Conservation (phyloP, 768 basidiomycete genomes). For the Amanita pseudoporphyria region DNA sequence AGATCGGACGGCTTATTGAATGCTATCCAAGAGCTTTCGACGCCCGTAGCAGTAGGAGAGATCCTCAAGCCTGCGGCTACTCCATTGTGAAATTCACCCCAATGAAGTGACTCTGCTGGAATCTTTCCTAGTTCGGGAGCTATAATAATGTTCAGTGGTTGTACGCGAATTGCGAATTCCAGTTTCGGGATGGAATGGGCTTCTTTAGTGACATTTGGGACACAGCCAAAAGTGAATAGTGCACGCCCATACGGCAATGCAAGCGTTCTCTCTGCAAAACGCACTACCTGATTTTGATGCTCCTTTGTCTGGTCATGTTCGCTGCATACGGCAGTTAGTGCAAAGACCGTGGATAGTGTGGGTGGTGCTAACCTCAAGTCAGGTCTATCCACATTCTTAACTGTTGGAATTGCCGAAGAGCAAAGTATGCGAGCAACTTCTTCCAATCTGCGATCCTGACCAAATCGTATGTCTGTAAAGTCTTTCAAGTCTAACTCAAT, state of each 20-base stretch:
- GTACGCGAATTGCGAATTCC: constrained; percentile 65
- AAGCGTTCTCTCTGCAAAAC: constrained; percentile 82
- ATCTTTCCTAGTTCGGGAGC: constrained; percentile 68
- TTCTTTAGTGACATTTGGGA: constrained; percentile 66
- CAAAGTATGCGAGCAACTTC: constrained; percentile 90
- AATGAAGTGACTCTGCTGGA: constrained; percentile 58
- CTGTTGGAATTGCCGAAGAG: constrained; percentile 59
- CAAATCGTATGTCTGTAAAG: constrained; percentile 80
- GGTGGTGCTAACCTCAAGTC: constrained; percentile 39
- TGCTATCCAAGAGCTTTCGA: constrained; percentile 93
- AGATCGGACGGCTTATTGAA: constrained; percentile 91
- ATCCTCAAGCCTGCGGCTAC: constrained; percentile 88
- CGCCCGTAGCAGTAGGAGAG: constrained; percentile 56
- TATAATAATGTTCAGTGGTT: constrained; percentile 59
- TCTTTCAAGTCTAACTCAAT: constrained; percentile 66
- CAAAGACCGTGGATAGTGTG: neutral
- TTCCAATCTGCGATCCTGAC: constrained; percentile 80
- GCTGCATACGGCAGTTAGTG: constrained; percentile 27
- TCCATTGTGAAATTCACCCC: constrained; percentile 99
- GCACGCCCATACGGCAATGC: constrained; percentile 85
- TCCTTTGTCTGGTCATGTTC: constrained; percentile 85
- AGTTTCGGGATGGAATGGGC: constrained; percentile 73
- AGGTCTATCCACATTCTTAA: constrained; percentile 57
- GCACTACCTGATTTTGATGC: constrained; percentile 71
- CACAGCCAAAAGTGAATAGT: constrained; percentile 84